Evolutionary conservation across 2,329 filamentous ascomycete genomes (phyloP), one percentile per base, ranked within the genome.

Genomic region (Teratosphaeria pseudoeucalypti): DNA sequence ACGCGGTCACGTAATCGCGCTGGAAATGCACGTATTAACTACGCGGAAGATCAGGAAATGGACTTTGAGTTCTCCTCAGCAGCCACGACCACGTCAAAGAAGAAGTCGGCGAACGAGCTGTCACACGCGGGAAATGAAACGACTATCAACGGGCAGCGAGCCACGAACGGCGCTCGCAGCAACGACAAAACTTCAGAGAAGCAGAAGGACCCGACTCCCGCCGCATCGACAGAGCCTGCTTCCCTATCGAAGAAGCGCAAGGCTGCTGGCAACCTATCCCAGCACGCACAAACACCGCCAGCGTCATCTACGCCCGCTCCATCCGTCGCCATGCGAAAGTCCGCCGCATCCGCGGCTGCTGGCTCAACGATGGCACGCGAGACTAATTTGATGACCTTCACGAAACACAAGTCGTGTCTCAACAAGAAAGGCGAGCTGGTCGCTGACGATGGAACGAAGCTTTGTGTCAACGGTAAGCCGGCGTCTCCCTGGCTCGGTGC

Each of bases 1-100:
- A 99, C 94, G 72, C 88, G 94, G 73, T 95, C 95, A 75, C 87
- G 91, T 71, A 95, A 95, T 75, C 87, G 92, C 70, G 86, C 84
- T 60, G 88, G 88, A 69, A 85, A 82, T 66, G 82, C 88, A 67
- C 88, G 94, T 66, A 86, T 88, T 65, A 99, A 99, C 76, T 99
- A 99, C 75, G 92, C 94, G 56, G 94, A 99, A 76, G 92, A 96
- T 74, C 81, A 92, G 66, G 92, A 97, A 69, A 85, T 89, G 75
- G 94, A 97, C 72, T 90, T 91, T 73, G 92, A 96, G 69, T 82
- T 81, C 66, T 69, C 72, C 62, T 72, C 74, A 55, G 72, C 74
- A 62, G 73, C 67, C 61, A 73, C 73, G 62, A 70, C 66, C n/a
- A 64, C 57, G 23, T 65, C 63, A 52, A 69, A 72, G 58, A 76